Base-by-base conservation (phyloP, 345 rosid species). In the Litchi chinensis region DNA sequence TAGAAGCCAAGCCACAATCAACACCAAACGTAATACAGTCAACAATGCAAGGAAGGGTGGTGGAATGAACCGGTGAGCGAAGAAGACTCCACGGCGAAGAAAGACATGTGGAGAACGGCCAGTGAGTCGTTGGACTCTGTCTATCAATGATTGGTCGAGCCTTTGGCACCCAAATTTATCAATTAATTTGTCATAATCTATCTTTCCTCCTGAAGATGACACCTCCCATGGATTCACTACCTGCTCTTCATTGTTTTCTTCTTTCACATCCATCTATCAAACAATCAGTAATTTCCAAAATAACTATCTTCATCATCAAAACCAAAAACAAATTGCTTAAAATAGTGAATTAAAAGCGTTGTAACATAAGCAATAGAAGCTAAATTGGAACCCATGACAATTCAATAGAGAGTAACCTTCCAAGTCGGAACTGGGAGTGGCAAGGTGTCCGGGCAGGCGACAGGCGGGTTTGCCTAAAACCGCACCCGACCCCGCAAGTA, bases 151-250 rank as follows among this genome's bases (percentile, higher is more conserved):
- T 8, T 80, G 78, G 19, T 93, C 93, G 11, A 96, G 87, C 75
- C 95, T 81, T 74, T 94, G 92, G 88, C 99, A 96, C 0, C 97
- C 98, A 81, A 96, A 96, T 78, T 90, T 73, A 80, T 94, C 97
- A 21, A 96, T 91, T 18, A 96, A 90, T 86, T 94, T 96, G 79
- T 92, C 97, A 87, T 94, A 95, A 75, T 95, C 98, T 43, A 95
- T 93, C 83, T 89, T 92, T 0, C 92, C 89, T 52, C 92, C 93
- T 13, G 86, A 86, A 22, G 91, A 93, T 4, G 97, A 78, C 0
- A 94, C 97, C 77, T 91, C 95, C 98, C 99, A 96, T 75, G 98
- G 99, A 79, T 89, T 96, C 84, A 96, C 97, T 32, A 89, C 92
- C 60, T 87, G 91, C 77, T 90, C 89, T 46, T 65, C 46, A 70